Evolutionary conservation across 2,329 filamentous ascomycete genomes (phyloP), one percentile per base, ranked within the genome.

Genomic region (Epichloe coenophiala): DNA sequence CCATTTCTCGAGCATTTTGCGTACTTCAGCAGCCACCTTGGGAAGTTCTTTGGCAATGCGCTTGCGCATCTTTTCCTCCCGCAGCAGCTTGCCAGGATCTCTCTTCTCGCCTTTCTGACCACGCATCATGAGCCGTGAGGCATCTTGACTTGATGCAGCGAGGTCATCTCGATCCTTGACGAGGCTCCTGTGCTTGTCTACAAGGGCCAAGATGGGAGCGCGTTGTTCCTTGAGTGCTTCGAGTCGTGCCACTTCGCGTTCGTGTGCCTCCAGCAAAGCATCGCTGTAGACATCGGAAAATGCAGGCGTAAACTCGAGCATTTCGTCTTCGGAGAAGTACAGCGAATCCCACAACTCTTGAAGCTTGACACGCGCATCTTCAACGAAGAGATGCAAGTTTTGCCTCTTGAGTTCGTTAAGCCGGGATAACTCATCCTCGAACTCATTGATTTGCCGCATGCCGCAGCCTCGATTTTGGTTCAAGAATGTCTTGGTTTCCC

Each of bases 1-100:
- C 83, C 88, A 98, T 44, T 76, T 71, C 63, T 91, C 86, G 31
- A 98, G 76, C n/a, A 78, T 75, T 64, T 83, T 91, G 56, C 80
- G 79, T 52, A 98, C 71, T n/a, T 97, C 89, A 0, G 77, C 77
- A 52, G 91, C 83, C 42, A 98, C 77, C 71, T 95, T 97, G 51
- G 93, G 93, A 33, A 98, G 73, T 63, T 98, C 93, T 67, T 97
- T 98, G 27, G 90, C 79, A 55, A 98, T 96, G 52, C 90, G 80
- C 78, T 98, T 98, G 53, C 93, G 83, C 88, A 95, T 95, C 77
- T 97, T 98, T 71, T 98, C 93, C 64, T 98, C 93, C 33, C 93
- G 80, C 48, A 98, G 74, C 15, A 98, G 76, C 69, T 95, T 93
- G 47, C 89, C 91, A 3, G 93, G 93, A 63, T 98, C 93, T 55